Percentiles rank a stretch among this genome's conserved stretches.
These are phyloP conservation scores for Linanthus parryae DNA, from an alignment of 148 eudicot species.

Conservation along the genomic window DNA sequence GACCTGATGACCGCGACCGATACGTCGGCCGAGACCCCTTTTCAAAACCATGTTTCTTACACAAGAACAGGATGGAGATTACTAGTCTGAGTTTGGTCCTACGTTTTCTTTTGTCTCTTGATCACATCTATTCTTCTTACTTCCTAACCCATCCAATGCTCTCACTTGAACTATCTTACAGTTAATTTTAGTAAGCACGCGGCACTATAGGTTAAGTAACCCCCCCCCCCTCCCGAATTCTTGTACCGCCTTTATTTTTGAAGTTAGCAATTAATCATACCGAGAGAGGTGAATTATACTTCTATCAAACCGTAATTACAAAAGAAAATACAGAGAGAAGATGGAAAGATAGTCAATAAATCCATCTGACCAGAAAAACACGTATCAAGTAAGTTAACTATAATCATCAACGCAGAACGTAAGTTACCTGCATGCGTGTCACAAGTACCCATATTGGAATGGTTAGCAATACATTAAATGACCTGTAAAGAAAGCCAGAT, in stretches of 20 bases:
- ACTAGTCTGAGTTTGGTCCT: too few relatives aligned
- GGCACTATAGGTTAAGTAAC: too few relatives aligned
- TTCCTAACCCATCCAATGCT: too few relatives aligned
- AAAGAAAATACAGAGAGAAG: not conserved
- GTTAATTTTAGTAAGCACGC: too few relatives aligned
- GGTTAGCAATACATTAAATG: conserved; percentile 81
- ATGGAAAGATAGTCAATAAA: not conserved
- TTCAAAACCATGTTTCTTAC: too few relatives aligned
- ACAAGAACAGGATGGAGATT: too few relatives aligned
- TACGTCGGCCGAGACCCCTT: too few relatives aligned
- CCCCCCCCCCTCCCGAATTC: not conserved
- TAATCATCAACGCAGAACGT: not conserved
- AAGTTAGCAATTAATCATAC: not conserved
- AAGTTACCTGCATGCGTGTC: conserved; percentile 93
- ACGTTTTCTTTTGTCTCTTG: too few relatives aligned
- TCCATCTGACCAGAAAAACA: conserved; percentile 1
- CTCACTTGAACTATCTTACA: too few relatives aligned
- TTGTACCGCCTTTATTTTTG: not conserved
- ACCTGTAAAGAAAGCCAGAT: conserved; percentile 39
- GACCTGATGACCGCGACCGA: too few relatives aligned
- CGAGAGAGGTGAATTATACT: conserved; percentile 5
- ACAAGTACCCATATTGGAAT: conserved; percentile 97
- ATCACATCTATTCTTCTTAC: too few relatives aligned
- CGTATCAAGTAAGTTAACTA: too few relatives aligned
- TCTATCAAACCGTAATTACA: not conserved